Evolutionary conservation across 2,329 filamentous ascomycete species (phyloP).

Genomic region (Malbranchea zuffiana): DNA sequence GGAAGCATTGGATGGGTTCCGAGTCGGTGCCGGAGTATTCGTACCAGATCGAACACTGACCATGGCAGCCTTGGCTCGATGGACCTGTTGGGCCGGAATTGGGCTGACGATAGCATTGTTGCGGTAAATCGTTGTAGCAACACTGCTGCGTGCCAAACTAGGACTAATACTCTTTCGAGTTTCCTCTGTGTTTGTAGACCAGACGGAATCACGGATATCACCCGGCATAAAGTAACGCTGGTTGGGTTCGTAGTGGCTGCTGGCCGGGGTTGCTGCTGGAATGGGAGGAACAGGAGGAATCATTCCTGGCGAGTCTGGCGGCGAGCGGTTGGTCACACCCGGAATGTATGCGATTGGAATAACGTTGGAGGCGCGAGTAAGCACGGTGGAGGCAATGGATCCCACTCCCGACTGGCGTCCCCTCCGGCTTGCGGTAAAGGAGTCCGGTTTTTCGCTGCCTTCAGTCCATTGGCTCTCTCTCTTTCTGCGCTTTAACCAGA

Average conservation of each 20-base stretch:
- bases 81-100: conserved; percentile 70
- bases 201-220: conserved; percentile 82
- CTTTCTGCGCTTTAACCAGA: conserved; percentile 62
- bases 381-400: conserved; percentile 88
- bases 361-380: conserved; percentile 94
- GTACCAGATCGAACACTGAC: conserved; percentile 76
- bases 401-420: conserved; percentile 69
- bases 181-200: conserved; percentile 60
- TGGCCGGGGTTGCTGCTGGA: conserved; percentile 46
- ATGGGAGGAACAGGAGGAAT: conserved; percentile 92
- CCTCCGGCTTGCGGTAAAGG: conserved; percentile 46
- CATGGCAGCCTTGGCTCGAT: conserved; percentile 79
- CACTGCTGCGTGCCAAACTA: conserved; percentile 46
- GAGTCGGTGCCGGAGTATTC: conserved; percentile 33
- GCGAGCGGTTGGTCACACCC: conserved; percentile 85
- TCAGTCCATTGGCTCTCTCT: conserved; percentile 45
- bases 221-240: conserved; percentile 90
- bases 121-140: conserved; percentile 88
- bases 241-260: conserved; percentile 53
- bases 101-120: conserved; percentile 76
- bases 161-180: conserved; percentile 41
- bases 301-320: conserved; percentile 68
- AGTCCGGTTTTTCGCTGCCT: conserved; percentile 46
- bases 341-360: conserved; percentile 99
- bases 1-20: conserved; percentile 30